phyloP scores from a whole-genome alignment of 805 yeast genomes.

The Saccharomycopsis amapae region DNA sequence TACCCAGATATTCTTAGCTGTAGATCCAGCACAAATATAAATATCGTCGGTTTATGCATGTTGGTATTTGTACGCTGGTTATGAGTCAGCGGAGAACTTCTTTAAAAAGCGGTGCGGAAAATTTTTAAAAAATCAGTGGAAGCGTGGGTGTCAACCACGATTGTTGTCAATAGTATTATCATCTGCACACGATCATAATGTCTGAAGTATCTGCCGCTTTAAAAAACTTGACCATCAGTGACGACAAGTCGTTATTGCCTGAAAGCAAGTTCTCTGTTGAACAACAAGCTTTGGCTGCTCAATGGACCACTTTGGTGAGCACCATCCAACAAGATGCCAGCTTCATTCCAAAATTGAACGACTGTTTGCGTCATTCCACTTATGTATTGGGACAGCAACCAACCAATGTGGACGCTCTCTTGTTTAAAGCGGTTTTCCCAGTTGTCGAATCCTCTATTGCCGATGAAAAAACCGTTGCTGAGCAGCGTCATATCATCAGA shows the following conservation, averaged over 20 bases:
- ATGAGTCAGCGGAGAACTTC: too few relatives aligned
- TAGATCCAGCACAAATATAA: too few relatives aligned
- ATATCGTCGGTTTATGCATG: too few relatives aligned
- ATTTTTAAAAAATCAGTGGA: too few relatives aligned
- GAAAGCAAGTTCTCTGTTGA: slow-evolving; percentile 16
- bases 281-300: slow-evolving; percentile 19
- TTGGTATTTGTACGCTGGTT: too few relatives aligned
- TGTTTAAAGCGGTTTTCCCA: slow-evolving; percentile 62
- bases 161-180: too few relatives aligned
- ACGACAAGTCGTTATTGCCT: slow-evolving; percentile 14
- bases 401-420: slow-evolving; percentile 61
- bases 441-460: slow-evolving; percentile 32
- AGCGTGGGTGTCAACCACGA: too few relatives aligned
- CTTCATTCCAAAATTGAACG: slow-evolving; percentile 45
- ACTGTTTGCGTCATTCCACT: slow-evolving; percentile 58
- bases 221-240: slow-evolving; percentile 15
- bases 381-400: slow-evolving; percentile 64
- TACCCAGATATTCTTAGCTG: too few relatives aligned
- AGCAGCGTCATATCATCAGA: slow-evolving; percentile 80
- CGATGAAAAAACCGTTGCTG: slow-evolving; percentile 37
- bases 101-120: too few relatives aligned
- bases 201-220: not conserved
- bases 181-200: not conserved
- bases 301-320: slow-evolving; percentile 17
- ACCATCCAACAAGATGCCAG: slow-evolving; percentile 15